Evolutionary conservation across 1,139 yeast species (phyloP), one percentile per base, ranked within the genome.

Genomic region (Geotrichum australiense): DNA sequence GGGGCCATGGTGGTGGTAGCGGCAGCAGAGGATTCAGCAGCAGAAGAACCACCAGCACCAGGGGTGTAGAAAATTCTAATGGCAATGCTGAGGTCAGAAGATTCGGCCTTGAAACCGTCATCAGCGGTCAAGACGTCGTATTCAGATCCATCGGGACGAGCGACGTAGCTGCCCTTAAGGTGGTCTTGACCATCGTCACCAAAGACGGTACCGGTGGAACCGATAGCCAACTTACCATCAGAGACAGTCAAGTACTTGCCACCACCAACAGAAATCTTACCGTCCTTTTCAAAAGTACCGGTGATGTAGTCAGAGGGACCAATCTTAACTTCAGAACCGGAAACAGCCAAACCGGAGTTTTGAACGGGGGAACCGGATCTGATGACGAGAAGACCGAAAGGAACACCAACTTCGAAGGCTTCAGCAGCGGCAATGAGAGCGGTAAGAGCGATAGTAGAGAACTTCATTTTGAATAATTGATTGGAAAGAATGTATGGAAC

Each of bases 381-480:
- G n/a, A 26, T 38, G 37, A 37, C n/a, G 10, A 38, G 12, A 1
- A 38, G 27, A 11, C 41, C 41, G 32, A 38, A 38, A 20, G 32
- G 37, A n/a, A 22, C 31, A 19, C 33, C 37, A 14, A 24, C 26
- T 10, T 14, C 12, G 4, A 21, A 11, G 20, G 16, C 27, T 6
- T 30, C 41, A 16, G 22, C 14, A 22, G 32, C 15, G 18, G 32
- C 33, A n/a, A 38, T 7, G 24, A 28, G 6, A 21, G 28, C 27
- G 22, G 26, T 7, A 21, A n/a, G 15, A 19, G 12, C 22, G 22
- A 29, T n/a, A 4, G 26, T 23, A 26, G 32, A 7, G 23, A 26
- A 19, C 25, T 38, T 32, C 41, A 38, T 37, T 15, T 10, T 38
- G n/a, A n/a, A n/a, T n/a, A n/a, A n/a, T n/a, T n/a, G n/a, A n/a